These are phyloP conservation scores for Aspergillus bridgeri DNA, from an alignment of 495 filamentous ascomycete genomes.

Conservation along the genomic window DNA sequence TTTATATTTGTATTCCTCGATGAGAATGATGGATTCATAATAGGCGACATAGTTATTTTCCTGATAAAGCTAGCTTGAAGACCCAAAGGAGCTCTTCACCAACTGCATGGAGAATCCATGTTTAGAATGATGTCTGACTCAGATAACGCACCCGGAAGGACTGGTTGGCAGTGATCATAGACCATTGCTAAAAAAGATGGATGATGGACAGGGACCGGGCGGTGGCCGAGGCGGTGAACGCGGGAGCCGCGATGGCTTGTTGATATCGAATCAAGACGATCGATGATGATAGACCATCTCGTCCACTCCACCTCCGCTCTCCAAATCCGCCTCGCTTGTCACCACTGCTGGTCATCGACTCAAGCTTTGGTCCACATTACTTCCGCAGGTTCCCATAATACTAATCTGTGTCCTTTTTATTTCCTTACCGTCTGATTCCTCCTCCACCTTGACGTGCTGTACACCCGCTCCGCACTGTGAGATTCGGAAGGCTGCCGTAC, in stretches of 20 bases:
- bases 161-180: too few species aligned
- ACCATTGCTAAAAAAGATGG: too few species aligned
- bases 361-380: background rate
- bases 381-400: background rate
- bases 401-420: background rate
- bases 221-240: conserved; percentile 13
- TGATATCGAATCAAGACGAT: conserved; percentile 1
- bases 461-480: conserved; percentile 1
- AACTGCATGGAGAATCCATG: too few species aligned
- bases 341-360: background rate
- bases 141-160: too few species aligned
- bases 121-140: too few species aligned
- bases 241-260: conserved; percentile 3
- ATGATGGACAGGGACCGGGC: background rate
- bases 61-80: too few species aligned
- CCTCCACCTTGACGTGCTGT: conserved; percentile 13
- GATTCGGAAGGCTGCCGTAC: background rate
- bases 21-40: too few species aligned
- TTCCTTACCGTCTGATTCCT: background rate
- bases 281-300: conserved; percentile 5
- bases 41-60: too few species aligned
- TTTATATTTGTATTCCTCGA: too few species aligned
- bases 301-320: background rate
- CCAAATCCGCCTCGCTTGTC: background rate
- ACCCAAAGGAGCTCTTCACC: too few species aligned